Percentiles rank a stretch among this genome's conserved stretches.
These are phyloP conservation scores for Irpex sp. DNA, from an alignment of 1,284 basidiomycete genomes.

Conservation along the genomic window DNA sequence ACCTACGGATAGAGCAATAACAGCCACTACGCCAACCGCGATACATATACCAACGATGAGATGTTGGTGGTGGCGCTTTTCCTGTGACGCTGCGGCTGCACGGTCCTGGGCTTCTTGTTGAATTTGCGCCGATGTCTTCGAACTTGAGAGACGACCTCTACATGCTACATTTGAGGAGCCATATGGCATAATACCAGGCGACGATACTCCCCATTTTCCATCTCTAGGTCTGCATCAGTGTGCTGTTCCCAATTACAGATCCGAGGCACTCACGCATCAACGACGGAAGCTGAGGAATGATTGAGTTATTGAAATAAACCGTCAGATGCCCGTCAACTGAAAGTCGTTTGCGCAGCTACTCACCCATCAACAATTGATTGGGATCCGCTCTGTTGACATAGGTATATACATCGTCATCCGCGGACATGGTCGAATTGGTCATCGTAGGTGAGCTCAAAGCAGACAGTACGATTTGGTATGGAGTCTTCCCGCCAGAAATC, in stretches of 20 bases:
- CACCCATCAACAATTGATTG: neutral
- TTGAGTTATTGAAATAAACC: no score
- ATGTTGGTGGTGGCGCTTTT: neutral
- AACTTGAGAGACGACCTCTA: slow-evolving; percentile 14
- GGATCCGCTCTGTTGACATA: neutral
- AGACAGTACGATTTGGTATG: slow-evolving; percentile 43
- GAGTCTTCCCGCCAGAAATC: slow-evolving; percentile 41
- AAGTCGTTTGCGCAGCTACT: neutral
- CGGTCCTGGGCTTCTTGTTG: slow-evolving; percentile 11
- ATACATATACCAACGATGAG: neutral
- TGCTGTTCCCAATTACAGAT: neutral
- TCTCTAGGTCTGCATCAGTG: slow-evolving; percentile 11
- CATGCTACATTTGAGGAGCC: slow-evolving; percentile 18
- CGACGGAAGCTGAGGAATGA: slow-evolving; percentile 16
- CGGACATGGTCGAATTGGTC: neutral
- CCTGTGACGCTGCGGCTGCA: slow-evolving; percentile 5
- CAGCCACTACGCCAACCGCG: neutral
- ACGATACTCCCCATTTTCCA: slow-evolving; percentile 22
- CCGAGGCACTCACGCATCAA: slow-evolving; percentile 20
- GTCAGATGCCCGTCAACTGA: neutral
- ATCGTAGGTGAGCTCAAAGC: slow-evolving; percentile 31
- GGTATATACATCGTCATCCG: neutral
- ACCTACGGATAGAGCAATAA: neutral
- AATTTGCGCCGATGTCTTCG: slow-evolving; percentile 14
- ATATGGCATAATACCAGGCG: slow-evolving; percentile 14